These are phyloP conservation scores for Vaccinium macrocarpon DNA, from an alignment of 148 eudicot species.

Conservation along the genomic window DNA sequence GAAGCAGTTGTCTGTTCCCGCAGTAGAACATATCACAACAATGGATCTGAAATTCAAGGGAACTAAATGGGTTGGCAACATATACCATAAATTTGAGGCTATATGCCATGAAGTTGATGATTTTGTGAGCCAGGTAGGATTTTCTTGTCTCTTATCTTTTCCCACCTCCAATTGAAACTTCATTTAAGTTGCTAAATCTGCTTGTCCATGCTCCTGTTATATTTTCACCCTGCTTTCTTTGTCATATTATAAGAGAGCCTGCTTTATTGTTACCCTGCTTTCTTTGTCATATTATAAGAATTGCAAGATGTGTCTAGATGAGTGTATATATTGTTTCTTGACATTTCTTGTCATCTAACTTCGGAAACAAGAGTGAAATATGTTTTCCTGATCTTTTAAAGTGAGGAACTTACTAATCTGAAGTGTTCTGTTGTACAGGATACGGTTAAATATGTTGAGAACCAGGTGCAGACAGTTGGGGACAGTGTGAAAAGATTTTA, in stretches of 20 bases:
- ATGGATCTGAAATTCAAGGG: conserved; percentile 35
- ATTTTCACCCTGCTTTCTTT: background rate
- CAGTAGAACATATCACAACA: conserved; percentile 8
- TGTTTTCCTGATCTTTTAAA: conserved; percentile 12
- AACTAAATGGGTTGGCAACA: conserved; percentile 39
- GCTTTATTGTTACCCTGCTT: background rate
- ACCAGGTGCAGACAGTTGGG: conserved; percentile 46
- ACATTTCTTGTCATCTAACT: background rate
- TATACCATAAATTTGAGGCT: conserved; percentile 47
- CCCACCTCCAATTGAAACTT: background rate
- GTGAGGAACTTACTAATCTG: background rate
- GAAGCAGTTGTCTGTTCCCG: conserved; percentile 10
- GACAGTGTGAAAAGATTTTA: conserved; percentile 39
- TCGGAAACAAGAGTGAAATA: background rate
- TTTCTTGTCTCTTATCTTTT: background rate
- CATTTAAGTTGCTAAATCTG: background rate
- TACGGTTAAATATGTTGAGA: conserved; percentile 43
- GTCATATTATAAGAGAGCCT: background rate
- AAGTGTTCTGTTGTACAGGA: conserved; percentile 29
- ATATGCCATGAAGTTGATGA: conserved; percentile 58
- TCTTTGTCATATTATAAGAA: background rate
- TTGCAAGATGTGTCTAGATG: background rate
- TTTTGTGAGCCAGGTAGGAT: conserved; percentile 40
- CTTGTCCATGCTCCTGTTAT: background rate
- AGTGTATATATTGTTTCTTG: background rate